Evolutionary conservation across 1,284 basidiomycete genomes (phyloP).

Genomic region (Cutaneotrichosporon spelunceum): DNA sequence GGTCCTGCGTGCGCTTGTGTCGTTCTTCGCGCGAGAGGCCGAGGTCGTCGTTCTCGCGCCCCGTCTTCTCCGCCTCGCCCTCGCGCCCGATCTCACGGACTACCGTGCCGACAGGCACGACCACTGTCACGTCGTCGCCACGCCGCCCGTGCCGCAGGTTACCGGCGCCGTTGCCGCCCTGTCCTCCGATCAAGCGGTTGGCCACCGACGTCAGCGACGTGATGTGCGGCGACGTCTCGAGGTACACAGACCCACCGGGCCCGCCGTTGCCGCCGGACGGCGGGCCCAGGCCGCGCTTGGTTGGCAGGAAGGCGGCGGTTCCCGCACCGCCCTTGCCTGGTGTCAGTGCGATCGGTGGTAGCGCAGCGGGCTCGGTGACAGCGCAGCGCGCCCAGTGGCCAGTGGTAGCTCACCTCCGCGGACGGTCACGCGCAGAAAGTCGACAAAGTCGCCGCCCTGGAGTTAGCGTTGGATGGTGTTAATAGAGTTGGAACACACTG

Average conservation of each 20-base stretch:
- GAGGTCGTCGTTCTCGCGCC: constrained; percentile 49
- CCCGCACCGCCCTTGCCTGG: constrained; percentile 77
- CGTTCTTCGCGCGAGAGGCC: constrained; percentile 26
- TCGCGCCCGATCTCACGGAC: constrained; percentile 67
- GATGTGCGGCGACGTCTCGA: constrained; percentile 69
- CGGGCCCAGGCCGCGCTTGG: constrained; percentile 68
- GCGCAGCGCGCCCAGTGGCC: too few relatives aligned
- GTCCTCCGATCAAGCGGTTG: constrained; percentile 63
- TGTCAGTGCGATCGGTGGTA: constrained; percentile 16
- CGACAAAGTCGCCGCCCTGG: constrained; percentile 78
- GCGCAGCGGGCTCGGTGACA: too few relatives aligned
- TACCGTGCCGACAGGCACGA: constrained; percentile 83
- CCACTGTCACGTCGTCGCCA: constrained; percentile 67
- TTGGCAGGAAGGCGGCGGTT: constrained; percentile 75
- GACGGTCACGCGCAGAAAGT: constrained; percentile 71
- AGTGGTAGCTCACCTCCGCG: constrained; percentile 61
- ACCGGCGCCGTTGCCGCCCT: constrained; percentile 71
- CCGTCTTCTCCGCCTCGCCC: constrained; percentile 58
- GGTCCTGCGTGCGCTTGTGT: constrained; percentile 57
- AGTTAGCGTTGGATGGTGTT: too few relatives aligned
- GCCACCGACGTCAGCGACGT: constrained; percentile 72
- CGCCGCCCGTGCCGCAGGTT: constrained; percentile 77
- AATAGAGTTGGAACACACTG: constrained; percentile 26
- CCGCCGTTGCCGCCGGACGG: constrained; percentile 89
- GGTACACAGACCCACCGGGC: constrained; percentile 77